These are phyloP conservation scores for Claviceps arundinis DNA, from an alignment of 2,329 filamentous ascomycete species.

Conservation along the genomic window DNA sequence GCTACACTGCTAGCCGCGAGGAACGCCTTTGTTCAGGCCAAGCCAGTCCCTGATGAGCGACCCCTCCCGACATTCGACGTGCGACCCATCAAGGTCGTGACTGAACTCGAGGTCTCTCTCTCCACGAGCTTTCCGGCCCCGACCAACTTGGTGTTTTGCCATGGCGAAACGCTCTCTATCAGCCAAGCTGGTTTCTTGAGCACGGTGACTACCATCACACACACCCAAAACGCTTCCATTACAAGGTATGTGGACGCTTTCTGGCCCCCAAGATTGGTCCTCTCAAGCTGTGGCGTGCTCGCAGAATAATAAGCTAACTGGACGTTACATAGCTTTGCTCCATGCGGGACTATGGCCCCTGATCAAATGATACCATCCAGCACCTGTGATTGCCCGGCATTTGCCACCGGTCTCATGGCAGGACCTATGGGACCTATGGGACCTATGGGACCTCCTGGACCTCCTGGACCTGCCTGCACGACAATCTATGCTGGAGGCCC, in stretches of 20 bases:
- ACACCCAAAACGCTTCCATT: background rate
- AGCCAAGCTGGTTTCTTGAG: background rate
- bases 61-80: background rate
- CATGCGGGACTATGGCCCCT: background rate
- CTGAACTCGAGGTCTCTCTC: background rate
- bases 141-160: background rate
- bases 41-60: background rate
- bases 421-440: no score
- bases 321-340: background rate
- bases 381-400: background rate
- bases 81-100: background rate
- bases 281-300: no score
- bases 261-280: no score
- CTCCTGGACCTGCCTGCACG: background rate
- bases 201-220: background rate
- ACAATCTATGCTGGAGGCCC: background rate
- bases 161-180: background rate
- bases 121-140: background rate
- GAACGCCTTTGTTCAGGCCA: background rate
- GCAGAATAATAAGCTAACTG: background rate
- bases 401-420: background rate
- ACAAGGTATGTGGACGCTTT: background rate
- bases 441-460: background rate
- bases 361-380: background rate
- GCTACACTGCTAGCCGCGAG: background rate